Evolutionary conservation across 1,284 basidiomycete genomes (phyloP).

Genomic region (Vanrija sp.): DNA sequence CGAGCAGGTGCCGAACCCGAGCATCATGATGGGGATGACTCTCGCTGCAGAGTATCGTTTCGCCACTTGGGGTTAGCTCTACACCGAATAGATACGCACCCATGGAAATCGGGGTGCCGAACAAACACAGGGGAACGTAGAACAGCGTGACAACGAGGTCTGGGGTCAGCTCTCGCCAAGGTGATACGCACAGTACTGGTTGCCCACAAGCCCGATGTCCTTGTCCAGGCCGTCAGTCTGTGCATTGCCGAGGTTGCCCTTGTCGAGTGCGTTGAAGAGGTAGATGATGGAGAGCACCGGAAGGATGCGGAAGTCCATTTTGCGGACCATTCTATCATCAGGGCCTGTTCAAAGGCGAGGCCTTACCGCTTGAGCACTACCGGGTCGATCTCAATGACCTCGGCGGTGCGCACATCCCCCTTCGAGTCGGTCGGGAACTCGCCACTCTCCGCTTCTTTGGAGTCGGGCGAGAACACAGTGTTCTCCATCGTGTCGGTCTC

Average conservation of each 20-base stretch:
- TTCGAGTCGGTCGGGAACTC: too few relatives aligned
- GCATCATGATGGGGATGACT: slow-evolving; percentile 1
- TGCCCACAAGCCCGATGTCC: slow-evolving; percentile 19
- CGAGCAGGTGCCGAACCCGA: not conserved
- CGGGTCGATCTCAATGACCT: too few relatives aligned
- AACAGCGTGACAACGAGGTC: slow-evolving; percentile 20
- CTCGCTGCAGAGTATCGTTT: not conserved
- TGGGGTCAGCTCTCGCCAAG: not conserved
- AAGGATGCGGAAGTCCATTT: slow-evolving; percentile 15
- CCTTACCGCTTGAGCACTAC: too few relatives aligned
- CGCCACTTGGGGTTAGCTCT: not conserved
- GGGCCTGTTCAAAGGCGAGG: not conserved
- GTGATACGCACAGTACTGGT: not conserved
- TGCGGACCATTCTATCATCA: slow-evolving; percentile 4
- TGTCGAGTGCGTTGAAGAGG: slow-evolving; percentile 14
- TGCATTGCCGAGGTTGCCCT: slow-evolving; percentile 14
- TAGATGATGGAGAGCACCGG: slow-evolving; percentile 18
- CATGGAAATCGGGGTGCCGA: slow-evolving; percentile 54
- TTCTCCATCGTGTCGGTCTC: too few relatives aligned
- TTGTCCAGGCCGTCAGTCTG: slow-evolving; percentile 56
- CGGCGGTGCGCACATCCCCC: too few relatives aligned
- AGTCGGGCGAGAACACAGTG: too few relatives aligned
- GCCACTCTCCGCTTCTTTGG: too few relatives aligned
- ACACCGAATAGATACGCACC: not conserved
- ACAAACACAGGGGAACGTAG: slow-evolving; percentile 32